Conservation (phyloP, 2,329 filamentous ascomycete genomes). For the Monosporascus sp. region DNA sequence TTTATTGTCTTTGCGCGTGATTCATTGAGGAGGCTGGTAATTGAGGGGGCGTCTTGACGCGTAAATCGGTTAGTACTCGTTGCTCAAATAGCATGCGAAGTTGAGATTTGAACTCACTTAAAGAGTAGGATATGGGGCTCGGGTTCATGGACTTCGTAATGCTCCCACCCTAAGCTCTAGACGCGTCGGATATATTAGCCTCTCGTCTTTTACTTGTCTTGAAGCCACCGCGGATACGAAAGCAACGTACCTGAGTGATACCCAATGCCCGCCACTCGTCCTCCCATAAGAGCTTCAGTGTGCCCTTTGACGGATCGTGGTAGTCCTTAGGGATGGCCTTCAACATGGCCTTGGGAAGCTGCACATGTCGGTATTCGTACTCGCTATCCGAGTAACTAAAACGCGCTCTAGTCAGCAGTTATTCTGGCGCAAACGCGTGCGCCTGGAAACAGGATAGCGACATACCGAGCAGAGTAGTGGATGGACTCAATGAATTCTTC, state of each 20-base stretch:
- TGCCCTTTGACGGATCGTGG: slow-evolving; percentile 83
- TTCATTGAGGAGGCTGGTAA: slow-evolving; percentile 66
- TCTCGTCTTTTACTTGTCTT: slow-evolving; percentile 1
- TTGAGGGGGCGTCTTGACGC: slow-evolving; percentile 68
- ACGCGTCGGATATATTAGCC: slow-evolving; percentile 5
- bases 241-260: slow-evolving; percentile 79
- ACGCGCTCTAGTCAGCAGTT: slow-evolving; percentile 9
- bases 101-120: slow-evolving; percentile 63
- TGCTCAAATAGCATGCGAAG: background rate
- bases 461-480: slow-evolving; percentile 88
- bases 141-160: slow-evolving; percentile 98
- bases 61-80: slow-evolving; percentile 3
- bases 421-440: background rate
- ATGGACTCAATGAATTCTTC: slow-evolving; percentile 92
- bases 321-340: slow-evolving; percentile 95
- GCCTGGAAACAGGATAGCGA: slow-evolving; percentile 5
- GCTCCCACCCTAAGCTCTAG: slow-evolving; percentile 96
- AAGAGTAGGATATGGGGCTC: slow-evolving; percentile 98
- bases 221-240: background rate
- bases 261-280: slow-evolving; percentile 97
- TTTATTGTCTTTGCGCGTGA: slow-evolving; percentile 6
- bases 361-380: slow-evolving; percentile 96
- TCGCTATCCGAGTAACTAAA: slow-evolving; percentile 84
- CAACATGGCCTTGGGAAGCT: slow-evolving; percentile 96
- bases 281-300: slow-evolving; percentile 93